Percentiles rank a stretch among this genome's conserved stretches.
phyloP scores from a whole-genome alignment of 441 rosid genomes.

The Francoa sonchifolia region DNA sequence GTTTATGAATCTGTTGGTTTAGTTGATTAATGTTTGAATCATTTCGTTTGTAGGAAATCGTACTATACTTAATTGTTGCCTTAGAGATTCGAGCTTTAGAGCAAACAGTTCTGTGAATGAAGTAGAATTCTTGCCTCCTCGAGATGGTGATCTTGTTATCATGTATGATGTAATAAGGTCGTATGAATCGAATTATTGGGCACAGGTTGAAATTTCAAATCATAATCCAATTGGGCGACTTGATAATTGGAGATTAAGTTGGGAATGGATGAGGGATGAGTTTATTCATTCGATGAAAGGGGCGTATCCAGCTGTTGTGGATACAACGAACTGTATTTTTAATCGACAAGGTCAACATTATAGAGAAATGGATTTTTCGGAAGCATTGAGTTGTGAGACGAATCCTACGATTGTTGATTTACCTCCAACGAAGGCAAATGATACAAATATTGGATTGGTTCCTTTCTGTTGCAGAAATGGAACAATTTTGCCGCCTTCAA shows the following conservation, averaged over 20 bases:
- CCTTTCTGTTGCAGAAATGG: slow-evolving; percentile 86
- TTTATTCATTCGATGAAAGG: slow-evolving; percentile 68
- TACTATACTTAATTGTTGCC: slow-evolving; percentile 63
- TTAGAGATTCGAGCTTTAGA: slow-evolving; percentile 26
- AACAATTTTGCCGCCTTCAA: slow-evolving; percentile 58
- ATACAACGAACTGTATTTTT: slow-evolving; percentile 56
- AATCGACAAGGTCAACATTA: slow-evolving; percentile 53
- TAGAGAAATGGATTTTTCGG: slow-evolving; percentile 41
- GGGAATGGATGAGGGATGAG: slow-evolving; percentile 77
- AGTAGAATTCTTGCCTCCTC: slow-evolving; percentile 51
- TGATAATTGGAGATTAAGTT: slow-evolving; percentile 80
- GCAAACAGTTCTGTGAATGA: slow-evolving; percentile 27
- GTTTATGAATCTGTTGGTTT: not conserved
- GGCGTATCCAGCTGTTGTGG: slow-evolving; percentile 61
- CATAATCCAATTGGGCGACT: slow-evolving; percentile 82
- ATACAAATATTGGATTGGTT: slow-evolving; percentile 48
- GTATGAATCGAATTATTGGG: slow-evolving; percentile 53
- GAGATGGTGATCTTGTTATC: slow-evolving; percentile 70
- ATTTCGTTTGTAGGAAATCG: slow-evolving; percentile 27
- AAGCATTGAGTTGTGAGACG: slow-evolving; percentile 67
- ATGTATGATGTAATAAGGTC: slow-evolving; percentile 75
- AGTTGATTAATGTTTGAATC: slow-evolving; percentile 2
- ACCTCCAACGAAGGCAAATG: slow-evolving; percentile 69
- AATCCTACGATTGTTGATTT: slow-evolving; percentile 73
- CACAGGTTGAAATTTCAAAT: slow-evolving; percentile 61